Base-by-base conservation (phyloP, 2,329 filamentous ascomycete species). In the Colletotrichum somersetense region DNA sequence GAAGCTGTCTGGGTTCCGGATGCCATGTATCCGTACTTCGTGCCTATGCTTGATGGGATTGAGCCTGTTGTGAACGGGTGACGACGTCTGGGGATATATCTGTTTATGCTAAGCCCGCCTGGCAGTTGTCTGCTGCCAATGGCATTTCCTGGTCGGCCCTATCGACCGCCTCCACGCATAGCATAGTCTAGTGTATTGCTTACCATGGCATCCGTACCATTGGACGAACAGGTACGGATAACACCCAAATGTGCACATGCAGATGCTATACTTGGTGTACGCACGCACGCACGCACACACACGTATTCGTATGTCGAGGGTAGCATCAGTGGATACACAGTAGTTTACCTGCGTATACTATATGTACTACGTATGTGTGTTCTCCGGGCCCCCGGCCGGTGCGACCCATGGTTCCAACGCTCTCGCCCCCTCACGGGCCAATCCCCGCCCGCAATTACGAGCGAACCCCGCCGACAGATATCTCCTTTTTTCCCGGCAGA, bases 321-420 rank as follows among this genome's bases (percentile, higher is more conserved):
- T 40, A 40, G 38, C 12, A 40, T 2, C 35, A 1, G 35, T 11
- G 11, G 8, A 11, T 38, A 38, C 30, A n/a, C n/a, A 30, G 26
- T 30, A 30, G 26, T 30, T 30, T 30, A 30, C 26, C 26, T 30
- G 26, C 3, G 3, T 3, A 3, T 30, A 30, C 26, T 30, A 30
- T n/a, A n/a, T n/a, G n/a, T n/a, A n/a, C n/a, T n/a, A n/a, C n/a
- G n/a, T n/a, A n/a, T n/a, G 30, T 30, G 30, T 30, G 30, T 30
- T 30, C 3, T 30, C 30, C 30, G 30, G 44, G 42, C n/a, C 46
- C 56, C 38, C 65, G 44, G 35, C 40, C 65, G 40, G 52, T 23
- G 53, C 40, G 40, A 38, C 59, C 66, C 69, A 46, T 72, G 53
- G 59, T 65, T 72, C 70, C 66, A 65, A 69, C 55, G 66, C 66